Percentiles rank a stretch among this genome's conserved stretches.
Evolutionary conservation across 495 filamentous ascomycete species (phyloP).

Genomic region (Penicillium argentinense): DNA sequence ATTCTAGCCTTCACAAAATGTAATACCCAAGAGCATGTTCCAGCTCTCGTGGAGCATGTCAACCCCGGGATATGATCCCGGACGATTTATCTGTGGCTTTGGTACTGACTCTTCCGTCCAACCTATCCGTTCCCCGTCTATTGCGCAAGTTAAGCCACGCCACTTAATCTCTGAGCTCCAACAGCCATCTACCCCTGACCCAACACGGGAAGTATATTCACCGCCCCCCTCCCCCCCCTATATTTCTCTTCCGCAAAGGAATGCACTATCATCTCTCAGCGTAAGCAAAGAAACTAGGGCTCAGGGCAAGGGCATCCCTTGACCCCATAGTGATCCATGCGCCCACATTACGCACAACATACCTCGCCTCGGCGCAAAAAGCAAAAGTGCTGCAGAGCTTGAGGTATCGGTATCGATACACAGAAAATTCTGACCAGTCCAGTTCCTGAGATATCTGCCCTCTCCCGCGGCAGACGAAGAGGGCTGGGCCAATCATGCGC

Average conservation of each 20-base stretch:
- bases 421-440: neutral
- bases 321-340: conserved; percentile 28
- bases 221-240: neutral
- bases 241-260: neutral
- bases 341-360: conserved; percentile 16
- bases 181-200: neutral
- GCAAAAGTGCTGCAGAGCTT: too few species aligned
- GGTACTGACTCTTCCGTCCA: too few species aligned
- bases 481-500: neutral
- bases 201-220: neutral
- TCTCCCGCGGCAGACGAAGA: neutral
- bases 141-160: neutral
- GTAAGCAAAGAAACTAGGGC: conserved; percentile 18
- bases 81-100: too few species aligned
- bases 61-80: too few species aligned
- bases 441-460: neutral
- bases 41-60: too few species aligned
- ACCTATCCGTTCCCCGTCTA: too few species aligned
- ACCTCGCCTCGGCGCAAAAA: too few species aligned
- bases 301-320: conserved; percentile 29
- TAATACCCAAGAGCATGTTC: too few species aligned
- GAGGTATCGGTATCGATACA: too few species aligned
- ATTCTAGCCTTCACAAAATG: too few species aligned
- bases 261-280: neutral
- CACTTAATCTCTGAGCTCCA: conserved; percentile 1